These are phyloP conservation scores for Pythium biforme DNA, from an alignment of 352 stramenopile species.

Conservation along the genomic window DNA sequence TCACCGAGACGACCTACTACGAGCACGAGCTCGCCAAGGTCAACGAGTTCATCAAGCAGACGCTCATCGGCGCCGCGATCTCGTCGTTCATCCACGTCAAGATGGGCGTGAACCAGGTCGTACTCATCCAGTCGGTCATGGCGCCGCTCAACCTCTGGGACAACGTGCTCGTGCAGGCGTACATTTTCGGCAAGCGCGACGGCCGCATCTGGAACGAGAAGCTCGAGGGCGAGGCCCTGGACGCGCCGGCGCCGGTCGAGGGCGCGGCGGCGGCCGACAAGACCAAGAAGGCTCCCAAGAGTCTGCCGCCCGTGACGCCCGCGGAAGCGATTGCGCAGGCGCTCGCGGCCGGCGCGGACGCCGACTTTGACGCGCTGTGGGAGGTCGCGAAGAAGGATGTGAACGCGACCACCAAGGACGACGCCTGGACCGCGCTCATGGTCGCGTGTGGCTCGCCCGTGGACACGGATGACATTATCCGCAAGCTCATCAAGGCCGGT, in stretches of 20 bases:
- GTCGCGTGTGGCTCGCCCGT: constrained; percentile 76
- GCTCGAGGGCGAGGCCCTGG: constrained; percentile 69
- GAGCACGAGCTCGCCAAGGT: constrained; percentile 66
- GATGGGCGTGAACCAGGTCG: constrained; percentile 86
- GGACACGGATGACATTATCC: constrained; percentile 81
- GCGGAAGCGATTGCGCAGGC: constrained; percentile 62
- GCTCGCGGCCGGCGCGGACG: constrained; percentile 57
- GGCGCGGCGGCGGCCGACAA: constrained; percentile 17
- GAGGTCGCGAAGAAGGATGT: constrained; percentile 52
- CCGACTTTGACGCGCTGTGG: constrained; percentile 74
- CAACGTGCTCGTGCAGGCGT: constrained; percentile 74
- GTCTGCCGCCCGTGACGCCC: constrained; percentile 31
- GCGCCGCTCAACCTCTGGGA: constrained; percentile 83
- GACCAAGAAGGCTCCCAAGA: constrained; percentile 27
- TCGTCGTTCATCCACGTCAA: constrained; percentile 82
- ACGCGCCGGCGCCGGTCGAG: constrained; percentile 41
- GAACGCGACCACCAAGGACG: constrained; percentile 68
- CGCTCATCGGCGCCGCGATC: constrained; percentile 72
- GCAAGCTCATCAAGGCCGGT: constrained; percentile 55
- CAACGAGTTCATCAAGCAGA: constrained; percentile 85
- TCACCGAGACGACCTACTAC: constrained; percentile 81
- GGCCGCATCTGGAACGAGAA: constrained; percentile 80
- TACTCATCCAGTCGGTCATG: constrained; percentile 86
- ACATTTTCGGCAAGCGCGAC: constrained; percentile 61
- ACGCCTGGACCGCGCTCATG: constrained; percentile 83